phyloP scores from a whole-genome alignment of 345 rosid genomes.

The Murraya paniculata region DNA sequence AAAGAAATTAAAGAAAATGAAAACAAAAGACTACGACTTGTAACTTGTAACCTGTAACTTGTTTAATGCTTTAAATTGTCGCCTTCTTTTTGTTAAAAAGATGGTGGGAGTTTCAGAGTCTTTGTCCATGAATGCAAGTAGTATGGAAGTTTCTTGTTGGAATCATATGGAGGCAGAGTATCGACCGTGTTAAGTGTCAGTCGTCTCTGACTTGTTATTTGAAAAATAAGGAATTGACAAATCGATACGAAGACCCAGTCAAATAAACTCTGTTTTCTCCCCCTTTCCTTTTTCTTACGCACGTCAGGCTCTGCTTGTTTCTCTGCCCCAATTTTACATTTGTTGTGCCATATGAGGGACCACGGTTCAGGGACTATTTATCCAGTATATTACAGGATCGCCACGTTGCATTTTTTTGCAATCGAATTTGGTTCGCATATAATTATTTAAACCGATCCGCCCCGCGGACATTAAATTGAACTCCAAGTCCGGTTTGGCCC shows the following conservation, averaged over 20 bases:
- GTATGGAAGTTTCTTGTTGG: slow-evolving; percentile 24
- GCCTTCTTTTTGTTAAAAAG: background rate
- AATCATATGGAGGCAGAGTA: slow-evolving; percentile 18
- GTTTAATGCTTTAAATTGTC: slow-evolving; percentile 9
- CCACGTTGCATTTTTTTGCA: no score
- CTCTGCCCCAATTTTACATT: no score
- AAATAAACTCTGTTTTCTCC: background rate
- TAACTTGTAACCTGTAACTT: background rate
- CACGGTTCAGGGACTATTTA: no score
- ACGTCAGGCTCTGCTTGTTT: no score
- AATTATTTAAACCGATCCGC: no score
- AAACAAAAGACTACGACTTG: background rate
- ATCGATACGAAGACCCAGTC: background rate
- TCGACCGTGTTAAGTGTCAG: slow-evolving; percentile 20
- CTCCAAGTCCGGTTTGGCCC: no score
- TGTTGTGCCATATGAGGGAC: no score
- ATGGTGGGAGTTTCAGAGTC: background rate
- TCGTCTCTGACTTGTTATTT: slow-evolving; percentile 15
- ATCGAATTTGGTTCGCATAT: no score
- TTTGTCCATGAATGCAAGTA: background rate
- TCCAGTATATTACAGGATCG: no score
- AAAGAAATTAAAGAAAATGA: background rate
- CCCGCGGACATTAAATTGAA: no score
- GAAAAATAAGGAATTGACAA: background rate
- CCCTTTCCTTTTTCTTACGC: no score